Percentiles rank a stretch among this genome's conserved stretches.
These are phyloP conservation scores for Podospora pseudopauciseta DNA, from an alignment of 495 filamentous ascomycete species.

Conservation along the genomic window DNA sequence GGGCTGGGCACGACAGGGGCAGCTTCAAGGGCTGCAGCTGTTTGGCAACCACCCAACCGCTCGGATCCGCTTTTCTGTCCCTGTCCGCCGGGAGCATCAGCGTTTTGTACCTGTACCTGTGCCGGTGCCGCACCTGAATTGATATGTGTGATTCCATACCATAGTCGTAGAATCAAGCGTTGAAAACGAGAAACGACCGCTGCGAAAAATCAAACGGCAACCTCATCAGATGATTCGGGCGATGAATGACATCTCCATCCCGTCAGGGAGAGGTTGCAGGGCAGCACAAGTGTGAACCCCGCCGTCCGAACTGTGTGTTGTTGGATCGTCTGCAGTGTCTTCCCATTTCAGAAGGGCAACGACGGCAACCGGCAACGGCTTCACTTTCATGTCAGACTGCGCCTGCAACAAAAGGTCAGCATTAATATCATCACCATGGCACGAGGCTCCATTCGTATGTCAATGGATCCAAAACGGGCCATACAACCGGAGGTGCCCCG, in stretches of 20 bases:
- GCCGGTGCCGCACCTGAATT: background rate
- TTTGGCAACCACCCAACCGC: constrained; percentile 15
- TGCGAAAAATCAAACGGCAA: background rate
- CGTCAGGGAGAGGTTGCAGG: background rate
- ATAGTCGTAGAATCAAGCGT: background rate
- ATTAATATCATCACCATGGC: background rate
- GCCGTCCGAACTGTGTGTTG: no score
- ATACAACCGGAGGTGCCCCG: background rate
- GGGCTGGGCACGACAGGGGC: constrained; percentile 1
- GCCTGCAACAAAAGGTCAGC: background rate
- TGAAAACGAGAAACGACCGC: background rate
- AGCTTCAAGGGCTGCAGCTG: constrained; percentile 2
- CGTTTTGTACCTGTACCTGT: constrained; percentile 18
- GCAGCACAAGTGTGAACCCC: no score
- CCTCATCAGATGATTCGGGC: background rate
- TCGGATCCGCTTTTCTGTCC: constrained; percentile 18
- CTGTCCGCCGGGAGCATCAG: constrained; percentile 7
- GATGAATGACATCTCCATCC: background rate
- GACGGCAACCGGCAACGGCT: background rate
- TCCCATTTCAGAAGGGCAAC: background rate
- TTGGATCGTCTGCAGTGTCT: background rate
- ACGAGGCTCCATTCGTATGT: background rate
- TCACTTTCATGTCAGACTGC: background rate
- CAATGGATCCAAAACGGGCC: background rate
- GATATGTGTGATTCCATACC: background rate